Evolutionary conservation across 805 yeast genomes (phyloP), one percentile per base, ranked within the genome.

Genomic region (Yarrowia bubula): DNA sequence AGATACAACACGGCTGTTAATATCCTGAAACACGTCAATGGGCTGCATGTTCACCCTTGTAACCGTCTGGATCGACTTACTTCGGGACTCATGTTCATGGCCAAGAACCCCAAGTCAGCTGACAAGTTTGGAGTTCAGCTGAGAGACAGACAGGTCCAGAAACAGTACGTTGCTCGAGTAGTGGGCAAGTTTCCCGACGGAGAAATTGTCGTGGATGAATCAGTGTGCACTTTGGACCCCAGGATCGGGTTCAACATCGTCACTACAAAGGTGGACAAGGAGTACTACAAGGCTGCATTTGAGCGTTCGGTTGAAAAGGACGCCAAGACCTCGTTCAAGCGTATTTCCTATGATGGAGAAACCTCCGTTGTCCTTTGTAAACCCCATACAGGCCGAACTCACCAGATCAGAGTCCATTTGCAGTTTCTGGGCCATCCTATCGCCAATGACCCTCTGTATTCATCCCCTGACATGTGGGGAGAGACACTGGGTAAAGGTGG

Each of bases 371-470:
- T 95, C 3, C 80, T 85, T 67, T 93, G 98, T 75, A 82, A 79
- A 69, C 99, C 99, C 1, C 77, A 83, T 15, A 93, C 99, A 0
- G 99, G 99, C 0, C 81, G 99, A 72, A 91, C 98, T 0, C 99
- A 93, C 75, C 99, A 93, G 74, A 92, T 95, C 60, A 79, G 99
- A 67, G 96, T 95, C 0, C 99, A 95, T 77, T 76, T 95, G 65
- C 97, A 92, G 75, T 88, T 81, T 69, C 70, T 95, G n/a, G 98
- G 98, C 0, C 83, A 79, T 72, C 97, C 98, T 0, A 93, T 93
- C 51, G 91, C 89, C 3, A 92, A 93, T 73, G 99, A 93, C 74
- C 98, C 98, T 0, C 80, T 92, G 0, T 93, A 92, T 71, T 88
- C 97, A 1, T 90, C 89, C 70, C 83, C 81, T 14, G 74, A 76